Evolutionary conservation across 495 filamentous ascomycete genomes (phyloP), one percentile per base, ranked within the genome.

Genomic region (Neurospora hispaniola): DNA sequence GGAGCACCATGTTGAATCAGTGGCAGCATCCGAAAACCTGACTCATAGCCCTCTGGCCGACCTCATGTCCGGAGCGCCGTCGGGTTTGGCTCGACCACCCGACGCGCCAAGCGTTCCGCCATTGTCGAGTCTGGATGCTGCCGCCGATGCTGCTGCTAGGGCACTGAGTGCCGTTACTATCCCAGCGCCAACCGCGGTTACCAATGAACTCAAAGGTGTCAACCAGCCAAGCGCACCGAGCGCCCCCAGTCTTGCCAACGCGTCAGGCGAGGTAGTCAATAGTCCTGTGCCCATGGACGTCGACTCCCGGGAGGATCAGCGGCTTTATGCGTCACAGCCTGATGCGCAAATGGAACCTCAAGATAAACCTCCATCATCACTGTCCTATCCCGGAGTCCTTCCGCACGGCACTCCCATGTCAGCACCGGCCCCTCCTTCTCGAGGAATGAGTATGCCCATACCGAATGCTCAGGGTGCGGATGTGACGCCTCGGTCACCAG

Each of bases 361-460:
- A 18, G 85, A 86, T 69, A 84, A 90, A 69, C 73, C 75, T 70
- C 81, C 71, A 18, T 74, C 77, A 11, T 83, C 84, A 7, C 75
- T 85, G 40, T 84, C 83, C 11, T 86, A 86, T 71, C 84, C 83
- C 8, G 84, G 81, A 5, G 73, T 83, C 70, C 77, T 86, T 27
- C 73, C 82, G 38, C 76, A 80, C 5, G 75, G 74, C 70, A 69
- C 39, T 23, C 76, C 75, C 73, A 86, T 84, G 81, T 79, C 78
- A 72, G 81, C 81, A 39, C 81, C 80, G 62, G 80, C 81, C 40
- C 84, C 85, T 69, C 86, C 86, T 59, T 81, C 85, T 68, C 87
- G 93, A 75, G 90, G 89, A 16, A 89, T 94, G 82, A 97, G 93
- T 79, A 84, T 96, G 73, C 93, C 93, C 18, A 88, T 89, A 78